Percentiles rank a stretch among this genome's conserved stretches.
Conservation (phyloP, 2,329 filamentous ascomycete genomes). For the Malbranchea cinnamomea region DNA sequence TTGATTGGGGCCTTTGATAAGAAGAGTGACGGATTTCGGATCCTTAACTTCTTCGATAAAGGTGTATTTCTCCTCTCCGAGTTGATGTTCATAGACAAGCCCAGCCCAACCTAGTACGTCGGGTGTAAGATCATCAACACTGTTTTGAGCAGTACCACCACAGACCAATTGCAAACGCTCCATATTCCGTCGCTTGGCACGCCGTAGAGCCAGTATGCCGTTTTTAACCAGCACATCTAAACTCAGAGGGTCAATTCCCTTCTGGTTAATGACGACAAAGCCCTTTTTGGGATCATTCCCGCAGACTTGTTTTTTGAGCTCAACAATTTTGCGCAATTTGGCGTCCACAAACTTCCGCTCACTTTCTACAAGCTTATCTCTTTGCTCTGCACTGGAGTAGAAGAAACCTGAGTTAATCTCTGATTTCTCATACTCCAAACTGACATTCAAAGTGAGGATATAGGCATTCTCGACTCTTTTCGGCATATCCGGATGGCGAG, state of each 20-base stretch:
- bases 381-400: conserved; percentile 92
- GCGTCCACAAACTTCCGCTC: conserved; percentile 91
- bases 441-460: conserved; percentile 91
- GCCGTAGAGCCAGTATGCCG: conserved; percentile 81
- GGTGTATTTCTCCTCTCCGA: conserved; percentile 98
- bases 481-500: conserved; percentile 95
- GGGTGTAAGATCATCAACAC: conserved; percentile 78
- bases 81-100: conserved; percentile 87
- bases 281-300: conserved; percentile 84
- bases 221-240: conserved; percentile 96
- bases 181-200: conserved; percentile 98
- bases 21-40: conserved; percentile 88
- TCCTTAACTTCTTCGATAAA: conserved; percentile 98
- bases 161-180: conserved; percentile 91
- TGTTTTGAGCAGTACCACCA: conserved; percentile 85
- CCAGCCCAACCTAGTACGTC: conserved; percentile 92
- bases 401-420: conserved; percentile 99
- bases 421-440: conserved; percentile 95
- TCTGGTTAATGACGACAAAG: conserved; percentile 98
- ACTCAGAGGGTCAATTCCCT: conserved; percentile 93
- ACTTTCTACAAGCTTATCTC: conserved; percentile 95
- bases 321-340: conserved; percentile 93
- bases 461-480: conserved; percentile 90
- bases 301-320: conserved; percentile 95
- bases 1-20: conserved; percentile 95